A percentile compares a stretch with the other conserved stretches of the same genome.
Conservation (phyloP, 208 protist genomes). For the Leptomonas seymouri region DNA sequence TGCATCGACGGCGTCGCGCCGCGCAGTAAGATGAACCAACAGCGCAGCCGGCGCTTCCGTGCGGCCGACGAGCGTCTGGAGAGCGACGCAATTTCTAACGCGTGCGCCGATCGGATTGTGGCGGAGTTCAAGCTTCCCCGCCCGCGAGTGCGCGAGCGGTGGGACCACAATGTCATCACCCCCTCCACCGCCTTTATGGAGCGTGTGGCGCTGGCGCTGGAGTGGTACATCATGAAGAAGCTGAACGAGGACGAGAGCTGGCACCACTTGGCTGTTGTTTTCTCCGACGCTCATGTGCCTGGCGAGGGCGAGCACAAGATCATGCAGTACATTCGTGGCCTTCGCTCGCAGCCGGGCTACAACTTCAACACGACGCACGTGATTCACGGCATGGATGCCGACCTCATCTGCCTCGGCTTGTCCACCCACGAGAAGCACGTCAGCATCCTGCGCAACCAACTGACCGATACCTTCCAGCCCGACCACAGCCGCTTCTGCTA, state of each 20-base stretch:
- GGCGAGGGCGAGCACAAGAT: conserved; percentile 98
- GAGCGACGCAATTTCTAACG: conserved; percentile 69
- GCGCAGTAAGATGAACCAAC: conserved; percentile 99
- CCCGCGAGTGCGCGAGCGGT: conserved; percentile 71
- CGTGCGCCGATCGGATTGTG: conserved; percentile 62
- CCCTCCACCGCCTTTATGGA: conserved; percentile 99
- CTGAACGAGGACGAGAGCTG: conserved; percentile 94
- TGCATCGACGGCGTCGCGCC: conserved; percentile 98
- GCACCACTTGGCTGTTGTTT: conserved; percentile 93
- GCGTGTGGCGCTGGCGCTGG: conserved; percentile 87
- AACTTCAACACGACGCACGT: conserved; percentile 96
- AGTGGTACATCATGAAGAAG: conserved; percentile 96
- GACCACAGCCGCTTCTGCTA: conserved; percentile 86
- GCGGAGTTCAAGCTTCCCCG: conserved; percentile 58
- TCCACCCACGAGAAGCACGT: conserved; percentile 99
- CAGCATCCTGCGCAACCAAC: conserved; percentile 97
- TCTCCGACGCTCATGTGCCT: conserved; percentile 97
- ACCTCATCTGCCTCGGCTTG: conserved; percentile 99
- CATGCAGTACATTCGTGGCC: conserved; percentile 93
- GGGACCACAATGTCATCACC: conserved; percentile 99
- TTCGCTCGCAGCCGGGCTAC: conserved; percentile 93
- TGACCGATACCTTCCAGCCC: conserved; percentile 87
- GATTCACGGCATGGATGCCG: conserved; percentile 99
- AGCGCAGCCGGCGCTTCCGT: conserved; percentile 97
- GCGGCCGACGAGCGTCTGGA: conserved; percentile 92